Percentiles rank a stretch among this genome's conserved stretches.
Evolutionary conservation across 1,284 basidiomycete species (phyloP).

Genomic region (Rhodotorula glutinis): DNA sequence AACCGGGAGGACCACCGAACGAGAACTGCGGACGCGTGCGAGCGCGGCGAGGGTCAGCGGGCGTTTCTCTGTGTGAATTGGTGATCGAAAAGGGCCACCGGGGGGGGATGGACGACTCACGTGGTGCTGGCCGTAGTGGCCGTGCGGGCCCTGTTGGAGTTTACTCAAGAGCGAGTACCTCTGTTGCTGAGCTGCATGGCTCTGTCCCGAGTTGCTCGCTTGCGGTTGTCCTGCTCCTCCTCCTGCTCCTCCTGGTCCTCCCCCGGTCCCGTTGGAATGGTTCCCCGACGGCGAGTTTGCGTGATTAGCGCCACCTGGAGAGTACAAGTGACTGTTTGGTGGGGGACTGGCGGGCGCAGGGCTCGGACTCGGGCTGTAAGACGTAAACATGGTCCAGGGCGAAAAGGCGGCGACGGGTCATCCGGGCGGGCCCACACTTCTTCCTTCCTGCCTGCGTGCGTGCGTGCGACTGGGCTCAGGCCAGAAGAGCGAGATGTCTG

Average conservation of each 20-base stretch:
- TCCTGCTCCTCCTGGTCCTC: slow-evolving; percentile 3
- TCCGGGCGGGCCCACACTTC: no score
- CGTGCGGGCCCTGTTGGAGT: slow-evolving; percentile 26
- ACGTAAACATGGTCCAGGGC: slow-evolving; percentile 13
- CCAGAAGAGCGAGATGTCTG: no score
- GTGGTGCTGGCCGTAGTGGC: slow-evolving; percentile 30
- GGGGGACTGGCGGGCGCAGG: slow-evolving; percentile 29
- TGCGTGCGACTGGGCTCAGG: no score
- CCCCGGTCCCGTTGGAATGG: neutral
- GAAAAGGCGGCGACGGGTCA: neutral
- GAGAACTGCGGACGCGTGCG: slow-evolving; percentile 23
- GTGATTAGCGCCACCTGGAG: neutral
- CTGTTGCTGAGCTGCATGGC: slow-evolving; percentile 1
- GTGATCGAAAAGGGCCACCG: no score
- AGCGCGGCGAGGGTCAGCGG: neutral
- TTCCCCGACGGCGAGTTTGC: neutral
- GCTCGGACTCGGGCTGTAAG: slow-evolving; percentile 19
- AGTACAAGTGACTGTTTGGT: slow-evolving; percentile 16
- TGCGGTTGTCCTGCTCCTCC: neutral
- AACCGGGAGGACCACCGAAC: slow-evolving; percentile 39
- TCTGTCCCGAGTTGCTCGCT: neutral
- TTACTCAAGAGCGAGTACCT: slow-evolving; percentile 35
- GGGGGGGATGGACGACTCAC: slow-evolving; percentile 8
- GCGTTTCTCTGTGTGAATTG: no score
- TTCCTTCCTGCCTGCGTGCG: no score